Conservation (phyloP, 768 basidiomycete species). For the Suillus lakei region DNA sequence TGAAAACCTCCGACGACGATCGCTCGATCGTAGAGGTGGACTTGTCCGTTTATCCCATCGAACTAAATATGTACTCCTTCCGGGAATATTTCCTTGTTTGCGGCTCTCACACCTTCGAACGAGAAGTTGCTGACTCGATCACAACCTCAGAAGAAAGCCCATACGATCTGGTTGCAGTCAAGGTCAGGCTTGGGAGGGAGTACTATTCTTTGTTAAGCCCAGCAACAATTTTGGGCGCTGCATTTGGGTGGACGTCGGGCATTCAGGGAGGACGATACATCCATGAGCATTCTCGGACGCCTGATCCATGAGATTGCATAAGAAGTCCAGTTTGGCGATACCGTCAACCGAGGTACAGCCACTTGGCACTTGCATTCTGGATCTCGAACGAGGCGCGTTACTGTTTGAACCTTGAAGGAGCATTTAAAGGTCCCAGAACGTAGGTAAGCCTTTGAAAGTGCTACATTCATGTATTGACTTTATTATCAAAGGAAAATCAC, state of each 20-base stretch:
- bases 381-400: conserved; percentile 2
- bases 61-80: conserved; percentile 6
- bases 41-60: conserved; percentile 5
- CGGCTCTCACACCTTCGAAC: neutral
- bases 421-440: neutral
- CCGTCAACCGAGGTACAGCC: neutral
- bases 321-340: neutral
- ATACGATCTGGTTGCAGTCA: conserved; percentile 3
- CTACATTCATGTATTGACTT: neutral
- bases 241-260: conserved; percentile 5
- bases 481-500: neutral
- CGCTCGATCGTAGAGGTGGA: conserved; percentile 7
- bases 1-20: neutral
- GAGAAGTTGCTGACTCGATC: conserved; percentile 1
- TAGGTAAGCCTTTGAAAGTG: neutral
- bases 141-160: conserved; percentile 1
- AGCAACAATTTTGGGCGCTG: neutral
- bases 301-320: neutral
- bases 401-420: neutral
- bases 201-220: conserved; percentile 8
- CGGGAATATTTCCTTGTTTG: conserved; percentile 1
- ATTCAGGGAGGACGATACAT: conserved; percentile 3
- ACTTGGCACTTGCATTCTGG: neutral
- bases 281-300: neutral
- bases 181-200: conserved; percentile 5